Conservation (phyloP, 768 basidiomycete genomes). For the Suillus plorans region DNA sequence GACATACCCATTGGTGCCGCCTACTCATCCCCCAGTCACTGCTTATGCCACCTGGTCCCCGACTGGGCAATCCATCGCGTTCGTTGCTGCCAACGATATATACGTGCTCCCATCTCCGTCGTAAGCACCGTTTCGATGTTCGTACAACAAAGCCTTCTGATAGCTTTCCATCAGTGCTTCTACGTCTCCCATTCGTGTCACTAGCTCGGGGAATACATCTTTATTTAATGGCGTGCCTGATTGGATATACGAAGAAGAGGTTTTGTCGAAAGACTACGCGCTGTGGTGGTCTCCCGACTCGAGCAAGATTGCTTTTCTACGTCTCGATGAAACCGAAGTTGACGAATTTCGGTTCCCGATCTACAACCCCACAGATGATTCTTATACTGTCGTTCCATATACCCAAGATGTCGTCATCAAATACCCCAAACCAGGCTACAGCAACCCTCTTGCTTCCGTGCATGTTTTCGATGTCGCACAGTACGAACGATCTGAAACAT, state of each 20-base stretch:
- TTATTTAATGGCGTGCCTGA: slow-evolving; percentile 95
- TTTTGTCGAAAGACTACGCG: slow-evolving; percentile 69
- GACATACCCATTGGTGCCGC: slow-evolving; percentile 72
- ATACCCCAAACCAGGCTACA: slow-evolving; percentile 89
- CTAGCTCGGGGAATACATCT: slow-evolving; percentile 74
- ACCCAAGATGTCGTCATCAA: slow-evolving; percentile 60
- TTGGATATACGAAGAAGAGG: slow-evolving; percentile 97
- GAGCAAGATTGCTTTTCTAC: slow-evolving; percentile 71
- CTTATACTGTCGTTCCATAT: slow-evolving; percentile 75
- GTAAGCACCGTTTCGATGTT: slow-evolving; percentile 38
- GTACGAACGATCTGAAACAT: slow-evolving; percentile 39
- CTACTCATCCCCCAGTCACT: slow-evolving; percentile 67
- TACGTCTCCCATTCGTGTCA: slow-evolving; percentile 67
- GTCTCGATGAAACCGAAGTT: slow-evolving; percentile 86
- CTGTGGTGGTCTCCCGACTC: slow-evolving; percentile 87
- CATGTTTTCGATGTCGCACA: slow-evolving; percentile 77
- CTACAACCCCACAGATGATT: slow-evolving; percentile 82
- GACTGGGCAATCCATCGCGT: slow-evolving; percentile 78
- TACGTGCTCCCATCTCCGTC: slow-evolving; percentile 72
- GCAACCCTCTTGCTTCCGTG: slow-evolving; percentile 82
- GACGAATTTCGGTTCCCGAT: slow-evolving; percentile 86
- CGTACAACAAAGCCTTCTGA: neutral
- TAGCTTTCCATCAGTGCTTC: slow-evolving; percentile 26
- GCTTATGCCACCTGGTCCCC: slow-evolving; percentile 90
- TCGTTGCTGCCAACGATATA: slow-evolving; percentile 85